phyloP scores from a whole-genome alignment of 163 green algal species.

The Chlamydomonas reinhardtii region DNA sequence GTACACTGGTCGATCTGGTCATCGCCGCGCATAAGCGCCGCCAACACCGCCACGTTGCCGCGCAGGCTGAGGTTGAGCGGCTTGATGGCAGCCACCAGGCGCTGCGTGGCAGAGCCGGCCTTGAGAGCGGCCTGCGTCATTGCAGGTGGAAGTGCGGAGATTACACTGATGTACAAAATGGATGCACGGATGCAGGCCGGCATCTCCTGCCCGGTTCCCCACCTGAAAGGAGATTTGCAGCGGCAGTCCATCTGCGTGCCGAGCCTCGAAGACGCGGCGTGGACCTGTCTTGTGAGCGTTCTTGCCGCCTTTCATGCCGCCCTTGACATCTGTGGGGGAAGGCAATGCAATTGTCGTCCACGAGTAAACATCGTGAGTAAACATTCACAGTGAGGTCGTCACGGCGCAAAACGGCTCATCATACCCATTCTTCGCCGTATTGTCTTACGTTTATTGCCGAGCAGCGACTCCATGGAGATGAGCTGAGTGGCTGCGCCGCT shows the following conservation, averaged over 20 bases:
- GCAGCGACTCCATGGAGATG: conserved; percentile 26
- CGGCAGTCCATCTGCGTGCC: conserved; percentile 51
- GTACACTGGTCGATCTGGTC: conserved; percentile 27
- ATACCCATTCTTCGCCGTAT: background rate
- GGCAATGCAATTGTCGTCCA: background rate
- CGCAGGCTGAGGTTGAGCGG: conserved; percentile 18
- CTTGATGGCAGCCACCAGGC: conserved; percentile 52
- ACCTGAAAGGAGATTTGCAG: conserved; percentile 58
- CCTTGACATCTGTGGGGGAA: conserved; percentile 27
- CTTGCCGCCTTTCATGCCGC: conserved; percentile 53
- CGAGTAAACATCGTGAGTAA: too few species aligned
- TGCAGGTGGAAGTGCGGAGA: background rate
- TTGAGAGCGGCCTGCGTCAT: conserved; percentile 51
- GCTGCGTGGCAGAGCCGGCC: conserved; percentile 34
- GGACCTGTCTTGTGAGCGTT: conserved; percentile 45
- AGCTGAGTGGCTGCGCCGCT: background rate
- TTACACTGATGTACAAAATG: too few species aligned
- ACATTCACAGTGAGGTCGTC: too few species aligned
- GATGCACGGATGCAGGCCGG: too few species aligned
- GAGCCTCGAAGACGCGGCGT: conserved; percentile 24
- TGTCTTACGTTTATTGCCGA: conserved; percentile 28
- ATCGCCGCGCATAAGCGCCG: conserved; percentile 7
- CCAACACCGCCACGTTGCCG: conserved; percentile 11
- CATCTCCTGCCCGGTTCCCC: too few species aligned
- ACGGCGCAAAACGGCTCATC: background rate